A percentile compares a stretch with the other conserved stretches of the same genome.
Evolutionary conservation across 2,329 filamentous ascomycete species (phyloP).

Genomic region (Ceratocystis diversiconidia): DNA sequence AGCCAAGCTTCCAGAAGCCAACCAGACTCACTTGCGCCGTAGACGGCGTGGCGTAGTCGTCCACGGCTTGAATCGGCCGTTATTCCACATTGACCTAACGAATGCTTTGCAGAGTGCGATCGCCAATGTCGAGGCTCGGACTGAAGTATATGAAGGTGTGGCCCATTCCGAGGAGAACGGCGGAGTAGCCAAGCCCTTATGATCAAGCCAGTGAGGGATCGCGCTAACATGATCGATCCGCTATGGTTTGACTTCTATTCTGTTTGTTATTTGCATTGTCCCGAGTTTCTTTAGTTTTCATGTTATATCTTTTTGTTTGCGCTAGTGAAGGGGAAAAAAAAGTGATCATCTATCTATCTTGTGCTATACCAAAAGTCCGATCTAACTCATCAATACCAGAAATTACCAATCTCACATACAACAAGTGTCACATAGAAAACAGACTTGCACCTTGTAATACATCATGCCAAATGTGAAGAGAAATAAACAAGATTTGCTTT

Average conservation of each 20-base stretch:
- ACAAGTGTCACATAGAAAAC: no score
- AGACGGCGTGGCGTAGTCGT: constrained; percentile 50
- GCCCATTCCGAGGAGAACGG: not conserved
- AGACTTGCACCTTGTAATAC: no score
- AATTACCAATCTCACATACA: no score
- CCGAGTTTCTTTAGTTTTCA: not conserved
- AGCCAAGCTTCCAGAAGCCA: not conserved
- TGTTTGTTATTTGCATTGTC: constrained; percentile 2
- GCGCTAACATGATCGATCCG: no score
- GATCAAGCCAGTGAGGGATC: not conserved
- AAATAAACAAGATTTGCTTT: constrained; percentile 6
- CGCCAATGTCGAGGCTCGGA: constrained; percentile 53
- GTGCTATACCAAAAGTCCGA: no score
- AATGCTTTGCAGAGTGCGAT: constrained; percentile 79
- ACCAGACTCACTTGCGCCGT: constrained; percentile 12
- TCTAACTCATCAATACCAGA: no score
- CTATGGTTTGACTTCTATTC: not conserved
- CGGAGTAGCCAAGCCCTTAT: constrained; percentile 10
- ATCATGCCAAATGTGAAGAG: not conserved
- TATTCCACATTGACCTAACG: constrained; percentile 89
- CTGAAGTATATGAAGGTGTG: constrained; percentile 23
- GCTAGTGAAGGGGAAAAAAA: no score
- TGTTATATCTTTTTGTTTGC: no score
- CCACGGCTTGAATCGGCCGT: constrained; percentile 72
- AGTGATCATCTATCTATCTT: no score